These are phyloP conservation scores for Talaromyces sp. DNA, from an alignment of 2,329 filamentous ascomycete species.

Conservation along the genomic window DNA sequence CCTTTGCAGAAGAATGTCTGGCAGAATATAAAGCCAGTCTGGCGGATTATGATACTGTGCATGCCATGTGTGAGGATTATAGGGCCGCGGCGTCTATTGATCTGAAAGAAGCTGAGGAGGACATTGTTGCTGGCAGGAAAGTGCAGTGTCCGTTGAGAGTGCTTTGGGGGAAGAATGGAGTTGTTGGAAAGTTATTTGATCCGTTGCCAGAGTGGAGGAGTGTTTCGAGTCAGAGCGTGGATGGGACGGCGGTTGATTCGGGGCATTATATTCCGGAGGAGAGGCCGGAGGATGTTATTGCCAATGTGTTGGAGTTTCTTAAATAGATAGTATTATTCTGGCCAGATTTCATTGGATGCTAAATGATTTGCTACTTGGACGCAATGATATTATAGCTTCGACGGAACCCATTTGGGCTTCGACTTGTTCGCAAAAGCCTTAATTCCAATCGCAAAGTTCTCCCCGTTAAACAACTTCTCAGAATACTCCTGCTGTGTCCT, in stretches of 20 bases:
- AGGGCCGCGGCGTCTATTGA: slow-evolving; percentile 54
- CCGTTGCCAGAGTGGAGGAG: slow-evolving; percentile 53
- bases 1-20: slow-evolving; percentile 38
- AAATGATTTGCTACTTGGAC: neutral
- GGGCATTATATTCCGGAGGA: slow-evolving; percentile 56
- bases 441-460: slow-evolving; percentile 74
- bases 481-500: slow-evolving; percentile 60
- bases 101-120: slow-evolving; percentile 51
- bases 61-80: slow-evolving; percentile 58
- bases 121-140: slow-evolving; percentile 45
- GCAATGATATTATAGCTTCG: slow-evolving; percentile 34
- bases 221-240: slow-evolving; percentile 39
- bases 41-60: slow-evolving; percentile 44
- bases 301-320: slow-evolving; percentile 44
- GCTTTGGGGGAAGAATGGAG: slow-evolving; percentile 52
- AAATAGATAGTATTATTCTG: neutral
- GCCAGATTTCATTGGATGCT: neutral
- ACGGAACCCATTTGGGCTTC: slow-evolving; percentile 60
- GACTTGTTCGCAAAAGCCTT: slow-evolving; percentile 75
- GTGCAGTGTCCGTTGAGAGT: slow-evolving; percentile 51
- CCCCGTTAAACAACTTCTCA: slow-evolving; percentile 59
- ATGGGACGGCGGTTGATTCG: slow-evolving; percentile 47
- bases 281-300: slow-evolving; percentile 48
- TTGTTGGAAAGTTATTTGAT: slow-evolving; percentile 53
- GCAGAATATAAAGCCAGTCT: slow-evolving; percentile 47